A percentile compares a stretch with the other conserved stretches of the same genome.
phyloP scores from a whole-genome alignment of 2,329 filamentous ascomycete genomes.

The Lasiodiplodia sp. region DNA sequence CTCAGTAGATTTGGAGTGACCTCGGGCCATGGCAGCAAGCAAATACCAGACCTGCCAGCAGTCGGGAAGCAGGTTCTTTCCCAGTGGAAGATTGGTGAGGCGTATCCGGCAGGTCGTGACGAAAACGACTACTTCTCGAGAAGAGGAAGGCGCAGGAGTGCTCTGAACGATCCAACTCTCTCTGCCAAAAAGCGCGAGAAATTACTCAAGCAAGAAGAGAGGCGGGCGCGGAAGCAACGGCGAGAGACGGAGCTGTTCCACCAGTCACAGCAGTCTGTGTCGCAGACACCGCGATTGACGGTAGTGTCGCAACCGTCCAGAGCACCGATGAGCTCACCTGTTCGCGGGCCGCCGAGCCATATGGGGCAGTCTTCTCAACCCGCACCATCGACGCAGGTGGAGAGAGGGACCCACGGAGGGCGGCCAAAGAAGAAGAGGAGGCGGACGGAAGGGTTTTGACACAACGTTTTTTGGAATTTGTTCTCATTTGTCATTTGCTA shows the following conservation, averaged over 20 bases:
- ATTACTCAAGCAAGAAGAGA: conserved; percentile 48
- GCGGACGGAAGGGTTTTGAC: conserved; percentile 44
- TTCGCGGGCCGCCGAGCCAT: conserved; percentile 34
- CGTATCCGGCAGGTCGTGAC: conserved; percentile 37
- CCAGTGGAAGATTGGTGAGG: conserved; percentile 51
- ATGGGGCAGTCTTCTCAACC: conserved; percentile 33
- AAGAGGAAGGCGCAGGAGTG: conserved; percentile 36
- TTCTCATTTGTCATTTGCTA: background rate
- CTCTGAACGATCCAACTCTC: conserved; percentile 43
- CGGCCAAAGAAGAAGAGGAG: conserved; percentile 43
- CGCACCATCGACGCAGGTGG: conserved; percentile 42
- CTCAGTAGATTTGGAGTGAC: conserved; percentile 16
- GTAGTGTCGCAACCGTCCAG: conserved; percentile 7
- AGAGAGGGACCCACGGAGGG: conserved; percentile 45
- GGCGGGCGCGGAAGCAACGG: conserved; percentile 49
- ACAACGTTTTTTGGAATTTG: background rate
- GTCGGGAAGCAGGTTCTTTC: conserved; percentile 47
- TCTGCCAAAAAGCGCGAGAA: conserved; percentile 48
- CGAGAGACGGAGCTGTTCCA: conserved; percentile 43
- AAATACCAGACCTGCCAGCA: conserved; percentile 38
- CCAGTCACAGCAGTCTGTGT: conserved; percentile 15
- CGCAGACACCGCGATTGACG: conserved; percentile 30
- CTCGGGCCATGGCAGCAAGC: conserved; percentile 33
- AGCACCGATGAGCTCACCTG: conserved; percentile 32
- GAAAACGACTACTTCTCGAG: background rate